Evolutionary conservation across 768 basidiomycete species (phyloP).

Genomic region (Mycena metata): DNA sequence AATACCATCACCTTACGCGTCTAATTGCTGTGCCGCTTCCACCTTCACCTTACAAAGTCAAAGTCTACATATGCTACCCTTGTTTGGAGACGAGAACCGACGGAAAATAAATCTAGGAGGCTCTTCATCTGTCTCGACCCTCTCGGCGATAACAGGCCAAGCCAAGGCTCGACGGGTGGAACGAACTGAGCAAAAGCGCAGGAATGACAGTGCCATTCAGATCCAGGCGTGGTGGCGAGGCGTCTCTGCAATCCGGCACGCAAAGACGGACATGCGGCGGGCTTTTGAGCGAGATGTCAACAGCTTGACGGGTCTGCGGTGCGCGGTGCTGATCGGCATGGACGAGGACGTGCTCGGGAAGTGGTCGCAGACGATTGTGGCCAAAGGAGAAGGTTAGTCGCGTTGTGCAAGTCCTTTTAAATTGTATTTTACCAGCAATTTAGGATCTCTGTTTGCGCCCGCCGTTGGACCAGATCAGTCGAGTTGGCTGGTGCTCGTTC

Average conservation of each 20-base stretch:
- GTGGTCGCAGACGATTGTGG: constrained; percentile 59
- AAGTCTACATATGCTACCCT: constrained; percentile 58
- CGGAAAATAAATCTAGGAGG: constrained; percentile 87
- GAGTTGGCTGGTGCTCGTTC: constrained; percentile 76
- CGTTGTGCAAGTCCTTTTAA: background rate
- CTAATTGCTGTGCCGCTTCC: background rate
- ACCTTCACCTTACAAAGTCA: background rate
- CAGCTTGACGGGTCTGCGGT: constrained; percentile 70
- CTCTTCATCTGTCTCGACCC: constrained; percentile 61
- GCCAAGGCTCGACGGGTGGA: constrained; percentile 73
- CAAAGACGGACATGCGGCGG: constrained; percentile 60
- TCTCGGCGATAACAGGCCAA: constrained; percentile 69
- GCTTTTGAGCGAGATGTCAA: constrained; percentile 67
- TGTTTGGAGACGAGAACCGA: constrained; percentile 67
- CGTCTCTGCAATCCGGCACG: constrained; percentile 52
- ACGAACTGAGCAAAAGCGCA: constrained; percentile 66
- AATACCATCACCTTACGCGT: constrained; percentile 16
- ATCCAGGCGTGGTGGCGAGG: constrained; percentile 84
- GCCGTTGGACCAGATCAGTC: constrained; percentile 52
- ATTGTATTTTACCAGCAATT: constrained; percentile 7
- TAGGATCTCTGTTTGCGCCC: constrained; percentile 58
- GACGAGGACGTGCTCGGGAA: constrained; percentile 60
- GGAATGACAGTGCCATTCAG: constrained; percentile 68
- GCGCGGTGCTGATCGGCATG: constrained; percentile 72
- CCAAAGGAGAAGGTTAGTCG: constrained; percentile 47